Evolutionary conservation across 257 asterid genomes (phyloP).

Genomic region (Misopates orontium): DNA sequence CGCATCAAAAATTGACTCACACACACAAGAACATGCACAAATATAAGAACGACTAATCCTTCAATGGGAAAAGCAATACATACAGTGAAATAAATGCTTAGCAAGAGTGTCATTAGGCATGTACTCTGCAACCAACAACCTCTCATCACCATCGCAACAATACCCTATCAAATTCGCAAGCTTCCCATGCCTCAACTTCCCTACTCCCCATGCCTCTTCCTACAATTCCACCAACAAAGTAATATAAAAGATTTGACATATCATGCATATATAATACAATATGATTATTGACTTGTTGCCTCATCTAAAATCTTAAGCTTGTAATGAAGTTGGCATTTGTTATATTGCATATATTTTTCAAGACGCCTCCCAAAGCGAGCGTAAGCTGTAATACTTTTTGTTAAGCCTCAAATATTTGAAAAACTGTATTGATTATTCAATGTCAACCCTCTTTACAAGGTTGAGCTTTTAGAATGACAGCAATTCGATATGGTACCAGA

Average conservation of each 20-base stretch:
- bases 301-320: too few relatives aligned
- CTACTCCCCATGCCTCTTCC: slow-evolving; percentile 70
- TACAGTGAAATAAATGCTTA: slow-evolving; percentile 73
- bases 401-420: too few relatives aligned
- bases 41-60: not conserved
- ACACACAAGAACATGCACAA: not conserved
- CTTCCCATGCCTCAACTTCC: slow-evolving; percentile 58
- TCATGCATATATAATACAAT: too few relatives aligned
- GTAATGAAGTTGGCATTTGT: too few relatives aligned
- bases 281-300: too few relatives aligned
- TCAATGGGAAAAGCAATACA: slow-evolving; percentile 16
- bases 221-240: slow-evolving; percentile 18
- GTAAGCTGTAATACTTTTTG: too few relatives aligned
- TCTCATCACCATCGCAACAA: slow-evolving; percentile 80
- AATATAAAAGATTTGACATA: not conserved
- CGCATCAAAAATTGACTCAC: slow-evolving; percentile 1
- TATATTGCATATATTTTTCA: too few relatives aligned
- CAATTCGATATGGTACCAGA: too few relatives aligned
- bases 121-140: slow-evolving; percentile 69
- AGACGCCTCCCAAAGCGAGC: too few relatives aligned
- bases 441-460: too few relatives aligned
- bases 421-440: too few relatives aligned
- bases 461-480: too few relatives aligned
- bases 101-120: slow-evolving; percentile 75
- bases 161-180: slow-evolving; percentile 68